Conservation (phyloP, 2,329 filamentous ascomycete genomes). For the Zasmidium angulare region DNA sequence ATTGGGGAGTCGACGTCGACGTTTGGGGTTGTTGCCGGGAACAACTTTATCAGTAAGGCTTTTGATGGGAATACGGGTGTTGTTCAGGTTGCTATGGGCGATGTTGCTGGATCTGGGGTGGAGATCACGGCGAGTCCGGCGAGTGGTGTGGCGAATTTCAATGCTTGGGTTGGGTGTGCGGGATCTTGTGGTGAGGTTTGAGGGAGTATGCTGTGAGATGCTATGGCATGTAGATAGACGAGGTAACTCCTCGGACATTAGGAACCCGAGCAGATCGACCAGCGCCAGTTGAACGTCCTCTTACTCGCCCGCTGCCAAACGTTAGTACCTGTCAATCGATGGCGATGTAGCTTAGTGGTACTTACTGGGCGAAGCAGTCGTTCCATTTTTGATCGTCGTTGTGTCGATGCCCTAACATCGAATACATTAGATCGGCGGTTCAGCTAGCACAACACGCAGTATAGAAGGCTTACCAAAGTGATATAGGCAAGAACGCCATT, state of each 20-base stretch:
- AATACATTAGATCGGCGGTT: neutral
- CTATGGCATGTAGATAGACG: too few relatives aligned
- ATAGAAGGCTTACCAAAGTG: slow-evolving; percentile 1
- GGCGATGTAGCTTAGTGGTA: neutral
- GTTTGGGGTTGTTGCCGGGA: slow-evolving; percentile 15
- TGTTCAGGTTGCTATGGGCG: slow-evolving; percentile 39
- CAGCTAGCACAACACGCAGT: neutral
- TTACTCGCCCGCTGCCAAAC: neutral
- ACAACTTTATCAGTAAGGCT: slow-evolving; percentile 29
- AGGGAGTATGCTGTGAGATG: too few relatives aligned
- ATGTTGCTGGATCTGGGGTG: slow-evolving; percentile 33
- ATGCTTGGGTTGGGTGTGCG: slow-evolving; percentile 26
- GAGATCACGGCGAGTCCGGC: slow-evolving; percentile 35
- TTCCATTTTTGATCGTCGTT: slow-evolving; percentile 15
- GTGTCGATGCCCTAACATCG: slow-evolving; percentile 5
- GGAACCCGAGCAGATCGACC: too few relatives aligned
- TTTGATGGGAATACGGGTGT: slow-evolving; percentile 41
- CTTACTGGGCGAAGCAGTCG: slow-evolving; percentile 6
- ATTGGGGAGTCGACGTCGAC: slow-evolving; percentile 38
- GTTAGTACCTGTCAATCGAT: neutral
- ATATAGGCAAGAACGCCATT: slow-evolving; percentile 17
- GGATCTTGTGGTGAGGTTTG: slow-evolving; percentile 1
- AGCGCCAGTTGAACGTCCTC: neutral
- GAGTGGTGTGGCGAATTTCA: slow-evolving; percentile 24
- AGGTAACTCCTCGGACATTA: too few relatives aligned